Conservation (phyloP, 1,139 yeast genomes). For the Candida pseudocylindracea region DNA sequence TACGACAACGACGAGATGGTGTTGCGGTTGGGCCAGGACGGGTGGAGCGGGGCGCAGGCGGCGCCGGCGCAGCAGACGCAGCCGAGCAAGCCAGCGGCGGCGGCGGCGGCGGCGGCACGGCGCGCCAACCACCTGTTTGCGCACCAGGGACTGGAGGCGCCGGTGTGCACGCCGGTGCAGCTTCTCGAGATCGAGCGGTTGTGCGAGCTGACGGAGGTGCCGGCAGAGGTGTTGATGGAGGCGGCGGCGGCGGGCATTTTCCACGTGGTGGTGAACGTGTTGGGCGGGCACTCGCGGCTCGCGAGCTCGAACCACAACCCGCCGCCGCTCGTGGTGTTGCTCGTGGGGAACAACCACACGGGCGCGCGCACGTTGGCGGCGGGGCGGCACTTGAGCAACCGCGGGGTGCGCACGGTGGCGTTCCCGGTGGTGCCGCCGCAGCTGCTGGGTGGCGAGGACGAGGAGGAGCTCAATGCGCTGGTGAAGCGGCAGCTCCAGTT, state of each 20-base stretch:
- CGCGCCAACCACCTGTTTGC: neutral
- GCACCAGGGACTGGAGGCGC: slow-evolving; percentile 8
- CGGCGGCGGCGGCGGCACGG: neutral
- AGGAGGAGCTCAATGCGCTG: slow-evolving; percentile 14
- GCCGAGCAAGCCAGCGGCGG: neutral
- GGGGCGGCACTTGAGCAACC: slow-evolving; percentile 60
- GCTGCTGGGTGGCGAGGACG: slow-evolving; percentile 9
- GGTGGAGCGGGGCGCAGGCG: slow-evolving; percentile 30
- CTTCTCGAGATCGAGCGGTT: slow-evolving; percentile 56
- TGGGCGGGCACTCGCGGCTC: slow-evolving; percentile 50
- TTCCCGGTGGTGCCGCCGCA: slow-evolving; percentile 13
- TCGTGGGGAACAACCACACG: slow-evolving; percentile 53
- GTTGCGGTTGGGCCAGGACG: slow-evolving; percentile 23
- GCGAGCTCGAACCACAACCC: slow-evolving; percentile 42
- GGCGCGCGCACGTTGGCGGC: slow-evolving; percentile 63
- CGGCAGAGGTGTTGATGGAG: slow-evolving; percentile 32
- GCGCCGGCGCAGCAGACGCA: neutral
- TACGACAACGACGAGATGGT: slow-evolving; percentile 64
- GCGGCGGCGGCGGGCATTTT: slow-evolving; percentile 52
- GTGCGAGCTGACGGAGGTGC: slow-evolving; percentile 24
- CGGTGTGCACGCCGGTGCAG: slow-evolving; percentile 65
- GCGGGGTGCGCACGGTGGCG: slow-evolving; percentile 48
- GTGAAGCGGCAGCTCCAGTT: slow-evolving; percentile 11
- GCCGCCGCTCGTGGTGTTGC: slow-evolving; percentile 52
- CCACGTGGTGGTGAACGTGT: slow-evolving; percentile 29